These are phyloP conservation scores for Exophiala dermatitidis DNA, from an alignment of 2,329 filamentous ascomycete species.

Conservation along the genomic window DNA sequence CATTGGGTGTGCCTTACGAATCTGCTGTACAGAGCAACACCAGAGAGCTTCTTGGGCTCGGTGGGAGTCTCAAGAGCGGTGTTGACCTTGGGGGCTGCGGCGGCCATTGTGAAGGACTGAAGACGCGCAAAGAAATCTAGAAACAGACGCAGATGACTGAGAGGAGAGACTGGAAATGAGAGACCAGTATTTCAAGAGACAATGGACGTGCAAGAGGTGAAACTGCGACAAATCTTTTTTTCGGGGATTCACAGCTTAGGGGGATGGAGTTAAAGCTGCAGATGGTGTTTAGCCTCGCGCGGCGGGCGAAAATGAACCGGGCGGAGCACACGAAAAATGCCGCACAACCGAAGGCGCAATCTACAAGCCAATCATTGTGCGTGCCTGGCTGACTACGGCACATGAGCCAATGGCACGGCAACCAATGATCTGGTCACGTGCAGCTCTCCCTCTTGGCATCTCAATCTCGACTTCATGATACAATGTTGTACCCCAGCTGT, in stretches of 20 bases:
- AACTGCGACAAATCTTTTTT: background rate
- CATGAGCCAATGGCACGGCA: background rate
- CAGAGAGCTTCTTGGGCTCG: slow-evolving; percentile 50
- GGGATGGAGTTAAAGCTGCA: background rate
- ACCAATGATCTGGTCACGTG: slow-evolving; percentile 3
- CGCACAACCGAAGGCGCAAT: slow-evolving; percentile 5
- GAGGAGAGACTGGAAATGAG: background rate
- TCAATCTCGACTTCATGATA: background rate
- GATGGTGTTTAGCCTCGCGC: background rate
- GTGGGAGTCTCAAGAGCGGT: slow-evolving; percentile 43
- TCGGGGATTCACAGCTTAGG: background rate
- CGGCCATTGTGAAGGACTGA: slow-evolving; percentile 26
- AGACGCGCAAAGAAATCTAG: slow-evolving; percentile 3
- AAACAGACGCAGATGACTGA: background rate
- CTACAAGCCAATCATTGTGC: background rate
- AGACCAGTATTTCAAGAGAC: background rate
- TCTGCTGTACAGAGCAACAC: slow-evolving; percentile 69
- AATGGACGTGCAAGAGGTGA: background rate
- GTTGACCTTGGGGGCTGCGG: slow-evolving; percentile 46
- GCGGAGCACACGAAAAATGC: slow-evolving; percentile 7
- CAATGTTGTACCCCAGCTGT: background rate
- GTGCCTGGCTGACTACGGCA: background rate
- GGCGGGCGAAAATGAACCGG: slow-evolving; percentile 13
- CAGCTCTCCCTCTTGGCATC: background rate
- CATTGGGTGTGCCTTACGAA: slow-evolving; percentile 19